Percentiles rank a stretch among this genome's conserved stretches.
Evolutionary conservation across 2,329 filamentous ascomycete genomes (phyloP).

Genomic region (Thyridium curvatum): DNA sequence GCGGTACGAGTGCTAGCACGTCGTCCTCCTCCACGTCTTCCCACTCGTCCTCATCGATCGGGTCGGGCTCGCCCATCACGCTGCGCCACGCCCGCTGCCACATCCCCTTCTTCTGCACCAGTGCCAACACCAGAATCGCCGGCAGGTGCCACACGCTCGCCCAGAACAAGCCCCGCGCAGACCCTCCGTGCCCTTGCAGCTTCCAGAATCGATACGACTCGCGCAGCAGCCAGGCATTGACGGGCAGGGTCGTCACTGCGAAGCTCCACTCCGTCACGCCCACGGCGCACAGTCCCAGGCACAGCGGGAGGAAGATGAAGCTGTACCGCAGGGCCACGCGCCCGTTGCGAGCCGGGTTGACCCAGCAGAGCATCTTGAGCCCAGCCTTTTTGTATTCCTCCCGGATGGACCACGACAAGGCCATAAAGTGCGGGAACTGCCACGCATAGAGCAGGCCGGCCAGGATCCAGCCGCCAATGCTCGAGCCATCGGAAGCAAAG

Average conservation of each 20-base stretch:
- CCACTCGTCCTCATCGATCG: slow-evolving; percentile 43
- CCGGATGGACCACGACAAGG: slow-evolving; percentile 79
- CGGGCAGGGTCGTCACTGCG: slow-evolving; percentile 68
- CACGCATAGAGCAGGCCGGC: slow-evolving; percentile 83
- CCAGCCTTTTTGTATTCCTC: slow-evolving; percentile 77
- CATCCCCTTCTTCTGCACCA: slow-evolving; percentile 89
- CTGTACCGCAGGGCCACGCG: slow-evolving; percentile 87
- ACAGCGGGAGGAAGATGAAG: slow-evolving; percentile 81
- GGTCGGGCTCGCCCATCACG: slow-evolving; percentile 51
- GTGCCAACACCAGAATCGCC: slow-evolving; percentile 79
- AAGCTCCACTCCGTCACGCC: slow-evolving; percentile 85
- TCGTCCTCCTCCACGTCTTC: slow-evolving; percentile 52
- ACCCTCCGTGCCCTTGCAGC: slow-evolving; percentile 70
- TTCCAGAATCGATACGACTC: slow-evolving; percentile 80
- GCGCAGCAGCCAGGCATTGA: slow-evolving; percentile 80
- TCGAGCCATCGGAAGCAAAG: slow-evolving; percentile 55
- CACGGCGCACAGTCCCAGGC: slow-evolving; percentile 68
- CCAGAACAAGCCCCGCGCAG: slow-evolving; percentile 85
- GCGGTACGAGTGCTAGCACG: slow-evolving; percentile 7
- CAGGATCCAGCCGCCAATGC: slow-evolving; percentile 79
- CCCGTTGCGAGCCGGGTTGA: slow-evolving; percentile 77
- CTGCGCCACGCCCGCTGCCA: slow-evolving; percentile 77
- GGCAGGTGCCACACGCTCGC: slow-evolving; percentile 96
- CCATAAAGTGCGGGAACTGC: slow-evolving; percentile 99
- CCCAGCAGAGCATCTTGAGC: slow-evolving; percentile 74